A percentile compares a stretch with the other conserved stretches of the same genome.
phyloP scores from a whole-genome alignment of 202 grass and related monocot species.

The Schoenoplectus triqueter region DNA sequence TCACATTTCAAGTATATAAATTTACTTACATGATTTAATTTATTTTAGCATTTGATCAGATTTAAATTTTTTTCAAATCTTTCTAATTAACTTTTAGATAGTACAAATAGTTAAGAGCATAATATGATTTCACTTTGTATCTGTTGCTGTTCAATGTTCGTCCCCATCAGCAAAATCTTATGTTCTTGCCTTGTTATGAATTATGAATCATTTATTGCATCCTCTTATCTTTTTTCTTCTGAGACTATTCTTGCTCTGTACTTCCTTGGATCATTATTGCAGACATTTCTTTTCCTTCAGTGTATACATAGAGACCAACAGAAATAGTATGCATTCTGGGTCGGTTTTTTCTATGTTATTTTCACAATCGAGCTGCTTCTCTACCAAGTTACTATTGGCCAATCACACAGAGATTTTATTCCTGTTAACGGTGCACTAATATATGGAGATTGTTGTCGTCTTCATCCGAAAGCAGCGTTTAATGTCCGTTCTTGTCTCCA shows the following conservation, averaged over 20 bases:
- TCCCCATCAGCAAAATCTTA: neutral
- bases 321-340: neutral
- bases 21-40: neutral
- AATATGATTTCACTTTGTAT: neutral
- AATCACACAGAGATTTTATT: neutral
- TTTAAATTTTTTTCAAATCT: neutral
- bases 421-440: neutral
- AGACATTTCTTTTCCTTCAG: neutral
- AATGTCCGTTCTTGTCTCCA: neutral
- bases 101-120: slow-evolving; percentile 8
- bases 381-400: neutral
- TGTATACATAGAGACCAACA: neutral
- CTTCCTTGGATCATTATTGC: neutral
- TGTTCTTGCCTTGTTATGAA: neutral
- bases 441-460: neutral
- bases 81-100: neutral
- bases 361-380: neutral
- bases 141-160: neutral
- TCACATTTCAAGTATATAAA: neutral
- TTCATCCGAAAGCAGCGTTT: slow-evolving; percentile 17
- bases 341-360: neutral
- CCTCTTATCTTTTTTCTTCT: neutral
- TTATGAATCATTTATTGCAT: neutral
- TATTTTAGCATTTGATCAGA: neutral
- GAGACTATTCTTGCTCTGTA: neutral